Conservation (phyloP, 257 asterid species). For the Cynanchum wilfordii region DNA sequence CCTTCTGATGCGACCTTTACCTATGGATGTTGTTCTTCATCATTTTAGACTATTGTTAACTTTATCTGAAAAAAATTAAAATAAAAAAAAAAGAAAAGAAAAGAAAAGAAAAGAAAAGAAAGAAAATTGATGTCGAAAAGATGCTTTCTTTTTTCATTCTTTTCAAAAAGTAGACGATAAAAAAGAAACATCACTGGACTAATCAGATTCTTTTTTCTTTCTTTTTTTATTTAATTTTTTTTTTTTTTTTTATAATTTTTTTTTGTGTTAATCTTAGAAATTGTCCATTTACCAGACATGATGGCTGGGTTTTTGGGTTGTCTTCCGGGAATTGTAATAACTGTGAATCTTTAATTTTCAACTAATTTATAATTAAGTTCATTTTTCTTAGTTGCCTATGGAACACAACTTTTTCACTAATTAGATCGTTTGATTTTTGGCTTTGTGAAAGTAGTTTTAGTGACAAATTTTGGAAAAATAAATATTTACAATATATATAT, state of each 20-base stretch:
- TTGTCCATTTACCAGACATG: neutral
- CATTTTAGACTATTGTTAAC: neutral
- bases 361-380: too few species aligned
- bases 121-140: neutral
- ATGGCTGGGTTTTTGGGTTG: neutral
- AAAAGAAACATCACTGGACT: constrained; percentile 3
- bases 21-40: neutral
- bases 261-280: neutral
- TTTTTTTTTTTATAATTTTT: neutral
- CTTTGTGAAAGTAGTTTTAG: too few species aligned
- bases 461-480: too few species aligned
- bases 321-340: too few species aligned
- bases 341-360: too few species aligned
- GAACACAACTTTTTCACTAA: too few species aligned
- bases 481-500: too few species aligned
- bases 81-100: too few species aligned
- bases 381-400: too few species aligned
- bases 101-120: too few species aligned
- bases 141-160: neutral
- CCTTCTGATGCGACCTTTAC: constrained; percentile 3
- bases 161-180: neutral
- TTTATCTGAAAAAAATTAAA: neutral
- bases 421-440: too few species aligned
- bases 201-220: neutral
- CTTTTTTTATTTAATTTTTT: too few species aligned